These are phyloP conservation scores for Paragyromitra xinjiangensis DNA, from an alignment of 495 filamentous ascomycete species.

Conservation along the genomic window DNA sequence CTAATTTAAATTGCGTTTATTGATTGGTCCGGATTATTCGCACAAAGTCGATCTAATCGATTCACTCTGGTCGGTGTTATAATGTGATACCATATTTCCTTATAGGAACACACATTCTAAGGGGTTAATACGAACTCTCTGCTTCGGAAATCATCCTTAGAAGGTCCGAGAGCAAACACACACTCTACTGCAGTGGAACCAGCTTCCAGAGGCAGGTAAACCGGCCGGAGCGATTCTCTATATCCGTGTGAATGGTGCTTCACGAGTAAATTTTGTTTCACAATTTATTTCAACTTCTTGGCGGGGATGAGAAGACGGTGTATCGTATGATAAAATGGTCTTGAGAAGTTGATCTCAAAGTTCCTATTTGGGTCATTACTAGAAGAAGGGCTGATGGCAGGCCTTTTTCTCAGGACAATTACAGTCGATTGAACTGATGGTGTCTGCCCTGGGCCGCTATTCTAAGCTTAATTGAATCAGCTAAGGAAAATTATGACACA, in stretches of 20 bases:
- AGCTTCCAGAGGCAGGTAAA: neutral
- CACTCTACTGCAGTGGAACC: neutral
- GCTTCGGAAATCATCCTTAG: neutral
- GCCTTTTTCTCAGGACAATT: neutral
- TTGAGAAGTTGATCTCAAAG: neutral
- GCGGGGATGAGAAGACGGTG: neutral
- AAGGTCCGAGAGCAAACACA: neutral
- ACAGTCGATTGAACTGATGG: neutral
- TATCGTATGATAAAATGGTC: neutral
- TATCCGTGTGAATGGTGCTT: neutral
- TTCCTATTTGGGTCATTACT: neutral
- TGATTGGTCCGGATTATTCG: neutral
- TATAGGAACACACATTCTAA: neutral
- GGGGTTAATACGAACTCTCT: neutral
- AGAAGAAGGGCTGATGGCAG: neutral
- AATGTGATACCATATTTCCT: constrained; percentile 5
- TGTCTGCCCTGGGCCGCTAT: neutral
- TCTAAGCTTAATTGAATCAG: neutral
- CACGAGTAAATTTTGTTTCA: neutral
- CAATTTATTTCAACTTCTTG: neutral
- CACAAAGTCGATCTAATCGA: neutral
- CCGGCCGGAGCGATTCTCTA: neutral
- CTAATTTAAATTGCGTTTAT: neutral
- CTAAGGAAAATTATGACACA: neutral
- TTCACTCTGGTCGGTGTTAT: neutral